phyloP scores from a whole-genome alignment of 1,284 basidiomycete genomes.

The Filobasidium uniguttulatum region DNA sequence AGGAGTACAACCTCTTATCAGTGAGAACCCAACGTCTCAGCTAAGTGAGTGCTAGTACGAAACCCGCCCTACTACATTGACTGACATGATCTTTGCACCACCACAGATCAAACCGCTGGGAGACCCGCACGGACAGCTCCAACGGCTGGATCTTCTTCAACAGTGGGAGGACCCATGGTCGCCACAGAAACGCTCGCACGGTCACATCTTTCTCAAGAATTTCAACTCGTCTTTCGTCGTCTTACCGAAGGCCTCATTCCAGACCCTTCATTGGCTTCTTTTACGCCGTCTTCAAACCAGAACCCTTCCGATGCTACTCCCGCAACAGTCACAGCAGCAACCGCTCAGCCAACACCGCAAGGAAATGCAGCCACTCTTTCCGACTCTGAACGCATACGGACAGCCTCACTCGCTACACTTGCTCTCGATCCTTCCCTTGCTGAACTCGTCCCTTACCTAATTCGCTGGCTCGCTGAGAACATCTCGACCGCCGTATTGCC shows the following conservation, averaged over 20 bases:
- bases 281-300: constrained; percentile 34
- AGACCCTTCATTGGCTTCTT: constrained; percentile 37
- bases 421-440: constrained; percentile 82
- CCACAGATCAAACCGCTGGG: no score
- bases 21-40: constrained; percentile 72
- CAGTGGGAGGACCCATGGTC: constrained; percentile 2
- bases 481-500: constrained; percentile 42
- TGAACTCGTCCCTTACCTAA: constrained; percentile 85
- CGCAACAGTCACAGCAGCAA: background rate
- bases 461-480: constrained; percentile 85
- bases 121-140: no score
- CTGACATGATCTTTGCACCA: no score
- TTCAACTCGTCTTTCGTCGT: constrained; percentile 89
- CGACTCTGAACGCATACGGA: constrained; percentile 46
- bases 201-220: constrained; percentile 60
- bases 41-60: constrained; percentile 3
- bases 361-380: constrained; percentile 18
- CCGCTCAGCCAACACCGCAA: background rate
- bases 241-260: constrained; percentile 74
- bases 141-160: background rate
- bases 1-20: constrained; percentile 89
- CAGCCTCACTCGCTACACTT: constrained; percentile 79
- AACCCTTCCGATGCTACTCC: background rate
- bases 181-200: constrained; percentile 5
- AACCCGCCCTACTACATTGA: background rate